Evolutionary conservation across 129 eudicot species (phyloP), one percentile per base, ranked within the genome.

Genomic region (Heracleum sosnowskyi): DNA sequence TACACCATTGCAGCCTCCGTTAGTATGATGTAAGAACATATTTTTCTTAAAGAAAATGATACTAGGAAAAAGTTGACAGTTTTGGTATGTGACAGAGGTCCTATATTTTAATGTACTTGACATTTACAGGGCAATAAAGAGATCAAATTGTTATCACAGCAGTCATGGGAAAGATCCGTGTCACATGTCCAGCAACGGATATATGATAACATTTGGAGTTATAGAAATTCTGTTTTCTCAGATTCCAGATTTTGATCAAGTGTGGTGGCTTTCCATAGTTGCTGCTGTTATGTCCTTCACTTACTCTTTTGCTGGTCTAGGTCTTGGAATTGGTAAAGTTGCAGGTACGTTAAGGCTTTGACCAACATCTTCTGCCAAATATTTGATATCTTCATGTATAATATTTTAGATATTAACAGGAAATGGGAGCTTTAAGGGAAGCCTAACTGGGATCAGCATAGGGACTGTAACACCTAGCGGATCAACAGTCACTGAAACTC

Each of bases 261-360:
- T 89, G 15, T 86, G 86, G 92, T 91, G 97, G 97, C 94, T 89
- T 44, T 89, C 97, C 37, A 87, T 89, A n/a, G 88, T 91, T 44
- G 94, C 92, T 4, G 94, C 97, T 37, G 49, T 91, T 31, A 91
- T 91, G 97, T 91, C 94, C 9, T 91, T 91, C 83, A 87, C 97
- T 10, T 91, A 91, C 81, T 89, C 94, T 55, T 77, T 79, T 39
- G 78, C 87, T 29, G 97, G 94, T 45, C 89, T 89, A 26, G 83
- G 83, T 4, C 90, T 91, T 51, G 94, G 92, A 64, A 73, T 89
- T 31, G 90, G 85, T 28, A 79, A 91, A 82, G 89, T 89, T 57
- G 78, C 87, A 83, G 94, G 97, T 91, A 42, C 35, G 15, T 66
- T 9, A n/a, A 57, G 15, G 66, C 66, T 57, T 57, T n/a, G 26